Evolutionary conservation across 140 eudicot species (phyloP), one percentile per base, ranked within the genome.

Genomic region (Bidens hawaiensis): DNA sequence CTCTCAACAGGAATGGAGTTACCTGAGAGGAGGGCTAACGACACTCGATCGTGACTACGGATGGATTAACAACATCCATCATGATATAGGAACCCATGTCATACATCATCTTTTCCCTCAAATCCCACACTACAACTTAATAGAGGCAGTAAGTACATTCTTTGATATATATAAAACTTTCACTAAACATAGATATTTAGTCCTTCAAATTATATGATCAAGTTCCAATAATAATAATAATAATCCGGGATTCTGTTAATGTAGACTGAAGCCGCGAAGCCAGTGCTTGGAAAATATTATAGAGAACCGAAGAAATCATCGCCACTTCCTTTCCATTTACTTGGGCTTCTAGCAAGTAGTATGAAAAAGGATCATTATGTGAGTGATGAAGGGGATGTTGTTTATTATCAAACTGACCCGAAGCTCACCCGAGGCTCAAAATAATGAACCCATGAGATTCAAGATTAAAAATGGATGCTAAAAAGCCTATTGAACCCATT

Each of bases 91-190:
- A 38, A 93, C 99, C 7, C 99, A 93, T 65, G 99, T 93, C 25
- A 78, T 93, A 5, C 99, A 93, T 67, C 99, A 93, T 69, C 93
- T 93, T 75, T 93, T 88, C 86, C 99, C 99, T 27, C 99, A 93
- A 69, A 93, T 93, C 80, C 99, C 99, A 58, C 99, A 93, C 76
- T 93, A 93, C 53, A 83, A 93, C 77, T 77, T 93, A 54, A 41
- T 83, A 19, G 99, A 93, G 87, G 99, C 97, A 4, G 99, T 88
- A 54, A 88, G 96, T 75, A 50, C n/a, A n/a, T 58, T 69, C 51
- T 59, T 15, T 14, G 2, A 25, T n/a, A 22, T 66, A 25, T n/a
- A 22, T 66, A 27, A 13, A 48, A 7, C 15, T 8, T 36, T 36
- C 43, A 36, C 42, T 36, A 59, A 27, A 0, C 24, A 15, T 6